Conservation (phyloP, 1,284 basidiomycete genomes). For the Tylopilus sp. region DNA sequence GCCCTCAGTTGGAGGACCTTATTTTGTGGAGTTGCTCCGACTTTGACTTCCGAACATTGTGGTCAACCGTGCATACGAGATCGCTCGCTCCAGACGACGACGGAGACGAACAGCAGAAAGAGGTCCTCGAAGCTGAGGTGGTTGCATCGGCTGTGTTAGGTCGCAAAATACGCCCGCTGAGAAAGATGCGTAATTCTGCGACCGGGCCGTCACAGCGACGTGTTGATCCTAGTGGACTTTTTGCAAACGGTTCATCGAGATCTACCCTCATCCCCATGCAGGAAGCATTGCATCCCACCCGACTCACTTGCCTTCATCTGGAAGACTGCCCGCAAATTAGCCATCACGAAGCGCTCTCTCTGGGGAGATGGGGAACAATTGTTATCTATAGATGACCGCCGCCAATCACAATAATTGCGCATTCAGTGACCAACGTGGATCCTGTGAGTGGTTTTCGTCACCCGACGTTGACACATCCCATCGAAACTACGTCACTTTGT, state of each 20-base stretch:
- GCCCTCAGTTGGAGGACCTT: constrained; percentile 49
- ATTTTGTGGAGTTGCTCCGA: constrained; percentile 51
- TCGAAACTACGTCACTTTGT: constrained; percentile 19
- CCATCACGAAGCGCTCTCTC: constrained; percentile 36
- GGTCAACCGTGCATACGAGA: constrained; percentile 39
- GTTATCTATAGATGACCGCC: constrained; percentile 30
- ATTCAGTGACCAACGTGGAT: constrained; percentile 18
- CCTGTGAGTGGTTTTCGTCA: constrained; percentile 23
- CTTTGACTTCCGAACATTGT: constrained; percentile 38
- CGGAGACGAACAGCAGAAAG: constrained; percentile 15
- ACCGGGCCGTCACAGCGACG: constrained; percentile 8
- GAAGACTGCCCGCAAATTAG: constrained; percentile 38
- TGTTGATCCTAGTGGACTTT: constrained; percentile 11
- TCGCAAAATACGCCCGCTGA: constrained; percentile 33
- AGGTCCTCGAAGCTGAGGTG: constrained; percentile 18
- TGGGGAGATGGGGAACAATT: constrained; percentile 38
- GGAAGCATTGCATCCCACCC: constrained; percentile 37
- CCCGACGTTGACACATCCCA: constrained; percentile 8
- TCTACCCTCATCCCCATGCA: constrained; percentile 36
- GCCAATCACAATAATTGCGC: background rate
- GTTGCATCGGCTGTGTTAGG: constrained; percentile 35
- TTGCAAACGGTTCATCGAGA: constrained; percentile 27
- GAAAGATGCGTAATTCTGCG: constrained; percentile 25
- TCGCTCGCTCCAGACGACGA: constrained; percentile 29
- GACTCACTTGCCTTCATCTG: constrained; percentile 42